phyloP scores from a whole-genome alignment of 2,329 filamentous ascomycete genomes.

The Colletotrichum sp. region DNA sequence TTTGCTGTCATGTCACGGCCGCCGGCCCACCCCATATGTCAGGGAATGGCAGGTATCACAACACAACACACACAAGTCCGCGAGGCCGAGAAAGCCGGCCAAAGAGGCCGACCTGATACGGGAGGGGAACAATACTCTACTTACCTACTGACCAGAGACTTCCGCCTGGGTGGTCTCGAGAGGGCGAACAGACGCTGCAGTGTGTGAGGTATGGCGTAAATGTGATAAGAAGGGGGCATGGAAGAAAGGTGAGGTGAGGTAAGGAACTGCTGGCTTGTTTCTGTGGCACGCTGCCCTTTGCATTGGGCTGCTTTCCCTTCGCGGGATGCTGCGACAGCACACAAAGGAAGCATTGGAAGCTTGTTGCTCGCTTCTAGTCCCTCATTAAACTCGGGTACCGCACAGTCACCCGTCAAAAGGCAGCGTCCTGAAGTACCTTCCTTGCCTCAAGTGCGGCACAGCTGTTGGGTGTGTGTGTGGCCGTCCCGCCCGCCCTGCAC shows the following conservation, averaged over 20 bases:
- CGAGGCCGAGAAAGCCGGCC: not conserved
- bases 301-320: constrained; percentile 7
- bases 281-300: not conserved
- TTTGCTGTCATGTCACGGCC: not conserved
- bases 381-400: not conserved
- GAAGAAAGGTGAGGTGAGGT: not conserved
- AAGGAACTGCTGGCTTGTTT: not conserved
- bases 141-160: not conserved
- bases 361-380: not conserved
- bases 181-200: not conserved
- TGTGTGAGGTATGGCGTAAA: not conserved
- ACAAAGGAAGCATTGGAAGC: constrained; percentile 14
- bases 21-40: not conserved
- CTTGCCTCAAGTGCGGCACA: not conserved
- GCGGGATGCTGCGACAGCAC: constrained; percentile 2
- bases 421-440: not conserved
- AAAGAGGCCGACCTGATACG: not conserved
- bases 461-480: not conserved
- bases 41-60: not conserved
- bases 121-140: not conserved
- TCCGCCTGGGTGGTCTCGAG: not conserved
- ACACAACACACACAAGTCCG: too few relatives aligned
- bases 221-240: not conserved
- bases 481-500: not conserved
- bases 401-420: not conserved